Evolutionary conservation across 108 stramenopile genomes (phyloP), one percentile per base, ranked within the genome.

Genomic region (Skeletonema potamos): DNA sequence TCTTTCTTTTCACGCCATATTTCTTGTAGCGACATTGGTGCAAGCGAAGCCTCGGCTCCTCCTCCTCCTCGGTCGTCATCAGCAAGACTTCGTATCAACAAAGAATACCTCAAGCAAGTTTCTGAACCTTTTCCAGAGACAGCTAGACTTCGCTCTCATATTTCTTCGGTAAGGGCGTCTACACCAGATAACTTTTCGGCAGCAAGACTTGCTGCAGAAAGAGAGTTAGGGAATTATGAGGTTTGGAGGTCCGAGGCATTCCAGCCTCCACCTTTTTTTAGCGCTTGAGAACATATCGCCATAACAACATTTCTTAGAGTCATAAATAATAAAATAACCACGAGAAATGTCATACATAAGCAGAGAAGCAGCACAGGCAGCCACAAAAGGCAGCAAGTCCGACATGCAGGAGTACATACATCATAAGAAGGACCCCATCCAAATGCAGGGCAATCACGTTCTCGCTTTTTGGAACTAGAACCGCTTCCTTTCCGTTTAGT

Each of bases 201-300:
- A 37, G 67, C 75, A 44, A 39, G 41, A 57, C 69, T 68, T 30
- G 68, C 76, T 18, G 74, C 64, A 33, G 55, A 58, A 20, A 41
- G 62, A 22, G 37, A 68, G 17, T 68, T 57, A 48, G 61, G 39
- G 8, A 67, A 55, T 39, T 17, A 68, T 30, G 39, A 6, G 28
- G 44, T 29, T 13, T 69, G 75, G 67, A 64, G 68, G 24, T 55
- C 51, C 18, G 74, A 62, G 66, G 66, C 67, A 56, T 75, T 75
- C 28, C 74, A 68, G 37, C 66, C 74, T 28, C 75, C 75, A 55
- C 66, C 66, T 9, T 76, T 69, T 68, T 76, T 76, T 57, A 76
- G 75, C 36, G 75, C 75, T 64, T 76, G 68, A 76, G 28, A 28
- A 32, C 6, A 51, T 8, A 51, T n/a, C 22, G 4, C 18, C 48